A percentile compares a stretch with the other conserved stretches of the same genome.
Conservation (phyloP, 768 basidiomycete genomes). For the Rhizopogon roseolus region DNA sequence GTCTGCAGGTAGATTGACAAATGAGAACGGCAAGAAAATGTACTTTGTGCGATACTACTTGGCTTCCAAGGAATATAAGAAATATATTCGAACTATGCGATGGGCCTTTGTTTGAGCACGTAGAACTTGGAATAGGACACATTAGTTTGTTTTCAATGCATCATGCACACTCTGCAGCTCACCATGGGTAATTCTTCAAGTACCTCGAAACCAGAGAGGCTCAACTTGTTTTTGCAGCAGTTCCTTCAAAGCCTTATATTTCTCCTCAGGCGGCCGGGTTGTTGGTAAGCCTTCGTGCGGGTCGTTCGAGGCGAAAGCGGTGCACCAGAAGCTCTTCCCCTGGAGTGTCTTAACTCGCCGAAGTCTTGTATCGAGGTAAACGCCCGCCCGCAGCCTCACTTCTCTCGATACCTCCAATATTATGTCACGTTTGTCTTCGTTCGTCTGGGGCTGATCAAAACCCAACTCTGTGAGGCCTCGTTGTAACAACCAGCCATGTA, state of each 20-base stretch:
- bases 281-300: neutral
- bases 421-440: neutral
- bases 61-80: too few relatives aligned
- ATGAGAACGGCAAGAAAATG: too few relatives aligned
- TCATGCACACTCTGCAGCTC: too few relatives aligned
- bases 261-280: neutral
- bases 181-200: neutral
- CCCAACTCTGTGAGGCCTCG: neutral
- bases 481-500: neutral
- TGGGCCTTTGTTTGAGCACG: too few relatives aligned
- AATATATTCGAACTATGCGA: too few relatives aligned
- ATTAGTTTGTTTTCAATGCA: too few relatives aligned
- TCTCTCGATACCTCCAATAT: neutral
- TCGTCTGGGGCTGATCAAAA: neutral
- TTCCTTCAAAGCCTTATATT: neutral
- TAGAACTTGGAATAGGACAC: too few relatives aligned
- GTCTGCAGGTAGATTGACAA: slow-evolving; percentile 37
- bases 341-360: neutral
- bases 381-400: neutral
- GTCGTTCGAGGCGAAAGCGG: neutral
- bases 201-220: neutral
- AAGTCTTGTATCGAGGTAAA: neutral
- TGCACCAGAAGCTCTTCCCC: too few relatives aligned
- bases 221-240: neutral
- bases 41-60: too few relatives aligned